Evolutionary conservation across 2,329 filamentous ascomycete genomes (phyloP).

Genomic region (Hansfordia pulvinata): DNA sequence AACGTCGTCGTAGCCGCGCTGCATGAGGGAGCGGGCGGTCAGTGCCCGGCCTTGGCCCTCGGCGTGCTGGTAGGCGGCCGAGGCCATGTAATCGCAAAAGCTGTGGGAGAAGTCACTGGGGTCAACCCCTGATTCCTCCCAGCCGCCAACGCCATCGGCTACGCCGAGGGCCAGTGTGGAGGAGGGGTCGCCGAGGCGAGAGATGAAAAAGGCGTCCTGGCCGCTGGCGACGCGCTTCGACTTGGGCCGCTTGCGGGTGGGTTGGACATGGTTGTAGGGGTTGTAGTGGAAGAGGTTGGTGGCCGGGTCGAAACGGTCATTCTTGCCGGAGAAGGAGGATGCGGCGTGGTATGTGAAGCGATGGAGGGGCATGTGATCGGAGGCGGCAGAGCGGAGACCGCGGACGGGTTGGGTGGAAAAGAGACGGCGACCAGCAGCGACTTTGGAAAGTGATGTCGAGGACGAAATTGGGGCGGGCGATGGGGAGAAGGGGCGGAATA

Average conservation of each 20-base stretch:
- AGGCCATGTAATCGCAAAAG: constrained; percentile 85
- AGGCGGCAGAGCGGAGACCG: no score
- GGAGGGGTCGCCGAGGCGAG: constrained; percentile 53
- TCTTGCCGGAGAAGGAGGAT: constrained; percentile 64
- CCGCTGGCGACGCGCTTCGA: constrained; percentile 62
- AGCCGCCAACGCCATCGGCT: constrained; percentile 90
- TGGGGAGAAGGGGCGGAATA: no score
- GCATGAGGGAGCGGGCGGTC: constrained; percentile 58
- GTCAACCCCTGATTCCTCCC: constrained; percentile 85
- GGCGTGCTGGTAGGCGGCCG: constrained; percentile 49
- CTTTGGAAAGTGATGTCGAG: no score
- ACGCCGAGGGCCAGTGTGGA: constrained; percentile 72
- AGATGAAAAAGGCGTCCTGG: constrained; percentile 93
- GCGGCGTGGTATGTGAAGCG: constrained; percentile 61
- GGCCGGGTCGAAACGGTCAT: constrained; percentile 51
- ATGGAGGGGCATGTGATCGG: no score
- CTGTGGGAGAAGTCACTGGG: constrained; percentile 92
- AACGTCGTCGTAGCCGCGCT: constrained; percentile 72
- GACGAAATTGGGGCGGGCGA: no score
- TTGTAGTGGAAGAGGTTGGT: constrained; percentile 62
- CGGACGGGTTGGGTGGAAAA: constrained; percentile 11
- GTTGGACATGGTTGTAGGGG: constrained; percentile 44
- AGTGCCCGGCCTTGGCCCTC: constrained; percentile 19
- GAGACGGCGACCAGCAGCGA: no score
- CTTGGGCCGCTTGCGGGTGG: constrained; percentile 36